Base-by-base conservation (phyloP, 2,329 filamentous ascomycete species). In the Beauveria rudraprayagi region DNA sequence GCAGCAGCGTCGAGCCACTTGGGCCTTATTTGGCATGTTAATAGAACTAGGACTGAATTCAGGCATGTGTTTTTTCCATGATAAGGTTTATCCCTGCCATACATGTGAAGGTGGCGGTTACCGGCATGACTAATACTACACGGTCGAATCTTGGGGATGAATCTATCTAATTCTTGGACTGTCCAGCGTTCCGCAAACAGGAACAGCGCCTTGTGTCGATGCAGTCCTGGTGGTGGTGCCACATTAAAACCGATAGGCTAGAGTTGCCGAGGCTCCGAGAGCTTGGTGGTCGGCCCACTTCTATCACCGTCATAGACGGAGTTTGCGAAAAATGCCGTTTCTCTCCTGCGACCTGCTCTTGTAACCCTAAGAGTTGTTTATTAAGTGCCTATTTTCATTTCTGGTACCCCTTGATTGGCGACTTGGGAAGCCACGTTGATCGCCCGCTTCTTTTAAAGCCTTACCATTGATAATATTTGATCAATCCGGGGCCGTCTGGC, bases 241-340 rank as follows among this genome's bases (percentile, higher is more conserved):
- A 57, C 46, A 41, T 34, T n/a, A 7, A 11, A 55, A 48, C 17
- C 24, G 34, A 59, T 44, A 51, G 47, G 26, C 24, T 37, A 34
- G 16, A 24, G 56, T 37, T 54, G 48, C 40, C 48, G 48, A 37
- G 50, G 57, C 26, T 5, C 41, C 50, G 19, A 44, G 9, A 44
- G 16, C 6, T 37, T 14, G 10, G 10, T 34, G 9, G 10, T 10
- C 9, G 43, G 9, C 60, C 60, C 52, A 52, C 53, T 52, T 52
- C 24, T 24, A 19, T 19, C 26, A 55, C 14, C 11, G 40, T 22
- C 8, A 7, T 53, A 28, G 19, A 47, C 60, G 60, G 60, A 61
- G 60, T 61, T 61, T 61, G 28, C 47, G 19, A 58, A 61, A 61
- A 53, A 46, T 53, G 60, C 60, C 60, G 60, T 57, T 57, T 56